These are phyloP conservation scores for Spathaspora sp. DNA, from an alignment of 805 yeast genomes.

Conservation along the genomic window DNA sequence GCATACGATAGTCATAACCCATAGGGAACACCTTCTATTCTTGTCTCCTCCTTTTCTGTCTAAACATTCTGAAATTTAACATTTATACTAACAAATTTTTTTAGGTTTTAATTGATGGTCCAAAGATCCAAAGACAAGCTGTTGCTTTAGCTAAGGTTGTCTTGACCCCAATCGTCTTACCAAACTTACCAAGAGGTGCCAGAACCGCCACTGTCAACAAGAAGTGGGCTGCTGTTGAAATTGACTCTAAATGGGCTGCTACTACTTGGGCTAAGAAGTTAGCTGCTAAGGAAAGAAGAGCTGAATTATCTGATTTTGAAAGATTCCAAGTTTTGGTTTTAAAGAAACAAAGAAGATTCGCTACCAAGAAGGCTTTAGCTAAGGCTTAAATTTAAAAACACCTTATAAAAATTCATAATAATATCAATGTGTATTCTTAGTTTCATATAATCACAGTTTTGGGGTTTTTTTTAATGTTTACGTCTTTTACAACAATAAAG, in stretches of 20 bases:
- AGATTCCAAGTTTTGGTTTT: slow-evolving; percentile 98
- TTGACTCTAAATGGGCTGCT: slow-evolving; percentile 86
- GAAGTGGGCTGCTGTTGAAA: slow-evolving; percentile 90
- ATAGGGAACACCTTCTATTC: background rate
- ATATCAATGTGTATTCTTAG: slow-evolving; percentile 12
- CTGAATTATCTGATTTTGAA: slow-evolving; percentile 93
- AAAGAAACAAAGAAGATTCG: slow-evolving; percentile 95
- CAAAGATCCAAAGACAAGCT: slow-evolving; percentile 92
- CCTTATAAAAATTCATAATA: background rate
- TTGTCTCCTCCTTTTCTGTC: background rate
- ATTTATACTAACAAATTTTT: slow-evolving; percentile 24
- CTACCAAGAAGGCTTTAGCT: slow-evolving; percentile 94
- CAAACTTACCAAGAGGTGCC: slow-evolving; percentile 90
- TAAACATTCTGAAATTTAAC: too few relatives aligned
- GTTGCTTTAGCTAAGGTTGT: slow-evolving; percentile 81
- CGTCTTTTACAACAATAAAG: background rate
- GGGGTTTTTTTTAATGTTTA: slow-evolving; percentile 21
- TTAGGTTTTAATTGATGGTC: slow-evolving; percentile 94
- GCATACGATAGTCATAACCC: too few relatives aligned
- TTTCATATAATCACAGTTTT: slow-evolving; percentile 24
- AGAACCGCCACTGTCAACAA: slow-evolving; percentile 80
- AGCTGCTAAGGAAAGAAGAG: slow-evolving; percentile 91
- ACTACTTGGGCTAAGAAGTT: slow-evolving; percentile 98
- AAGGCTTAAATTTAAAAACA: slow-evolving; percentile 74
- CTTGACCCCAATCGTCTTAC: slow-evolving; percentile 87